Conservation (phyloP, 768 basidiomycete species). For the Cantharellus anzutake region DNA sequence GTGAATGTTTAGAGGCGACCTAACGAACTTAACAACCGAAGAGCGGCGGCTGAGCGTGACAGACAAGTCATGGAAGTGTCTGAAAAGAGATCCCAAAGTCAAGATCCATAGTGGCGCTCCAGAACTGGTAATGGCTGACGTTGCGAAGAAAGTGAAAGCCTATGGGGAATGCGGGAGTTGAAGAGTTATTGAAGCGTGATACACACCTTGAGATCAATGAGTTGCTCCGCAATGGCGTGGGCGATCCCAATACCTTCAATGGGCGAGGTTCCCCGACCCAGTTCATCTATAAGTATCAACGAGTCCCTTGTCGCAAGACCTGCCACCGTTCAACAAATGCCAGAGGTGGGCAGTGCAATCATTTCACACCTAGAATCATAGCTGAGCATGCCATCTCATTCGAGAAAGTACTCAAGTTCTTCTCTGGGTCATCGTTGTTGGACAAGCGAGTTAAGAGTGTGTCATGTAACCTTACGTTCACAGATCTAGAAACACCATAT, state of each 20-base stretch:
- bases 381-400: slow-evolving; percentile 85
- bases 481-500: not conserved
- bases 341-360: not conserved
- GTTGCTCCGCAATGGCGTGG: slow-evolving; percentile 64
- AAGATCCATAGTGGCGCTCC: not conserved
- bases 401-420: slow-evolving; percentile 82
- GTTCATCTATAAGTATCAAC: slow-evolving; percentile 54
- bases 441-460: slow-evolving; percentile 71
- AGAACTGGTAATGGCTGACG: slow-evolving; percentile 25
- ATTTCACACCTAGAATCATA: slow-evolving; percentile 57
- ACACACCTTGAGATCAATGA: slow-evolving; percentile 50
- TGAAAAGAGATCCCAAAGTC: slow-evolving; percentile 14
- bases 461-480: slow-evolving; percentile 45
- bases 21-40: slow-evolving; percentile 55
- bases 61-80: slow-evolving; percentile 67
- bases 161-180: slow-evolving; percentile 14
- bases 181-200: not conserved
- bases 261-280: slow-evolving; percentile 83
- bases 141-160: slow-evolving; percentile 83
- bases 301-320: slow-evolving; percentile 30
- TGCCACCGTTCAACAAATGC: slow-evolving; percentile 12
- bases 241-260: slow-evolving; percentile 65
- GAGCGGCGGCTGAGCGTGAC: slow-evolving; percentile 59
- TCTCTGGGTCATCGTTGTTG: slow-evolving; percentile 87
- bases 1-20: not conserved